These are phyloP conservation scores for Omphalea diandra DNA, from an alignment of 441 rosid genomes.

Conservation along the genomic window DNA sequence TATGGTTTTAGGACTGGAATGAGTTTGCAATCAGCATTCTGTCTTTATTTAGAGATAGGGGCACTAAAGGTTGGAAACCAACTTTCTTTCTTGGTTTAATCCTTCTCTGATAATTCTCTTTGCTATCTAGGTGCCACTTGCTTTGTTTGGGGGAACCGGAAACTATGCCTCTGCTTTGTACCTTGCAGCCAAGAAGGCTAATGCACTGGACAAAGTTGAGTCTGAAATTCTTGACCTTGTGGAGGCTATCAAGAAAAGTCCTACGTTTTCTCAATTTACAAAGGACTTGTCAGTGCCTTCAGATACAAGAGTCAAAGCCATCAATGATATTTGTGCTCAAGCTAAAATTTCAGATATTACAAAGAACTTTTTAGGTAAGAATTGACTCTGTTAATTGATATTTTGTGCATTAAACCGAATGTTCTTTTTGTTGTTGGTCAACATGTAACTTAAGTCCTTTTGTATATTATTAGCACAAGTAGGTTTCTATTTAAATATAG, in stretches of 20 bases:
- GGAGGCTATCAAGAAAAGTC: conserved; percentile 58
- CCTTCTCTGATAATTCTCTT: conserved; percentile 11
- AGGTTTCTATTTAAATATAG: too few species aligned
- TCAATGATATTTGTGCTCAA: conserved; percentile 49
- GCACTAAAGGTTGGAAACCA: not conserved
- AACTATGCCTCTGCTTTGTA: conserved; percentile 88
- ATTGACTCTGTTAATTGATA: not conserved
- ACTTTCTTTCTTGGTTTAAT: conserved; percentile 7
- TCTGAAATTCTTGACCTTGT: conserved; percentile 63
- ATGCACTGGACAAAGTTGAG: conserved; percentile 70
- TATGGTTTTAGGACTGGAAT: not conserved
- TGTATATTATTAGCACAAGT: too few species aligned
- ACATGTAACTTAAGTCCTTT: not conserved
- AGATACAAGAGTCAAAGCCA: conserved; percentile 51
- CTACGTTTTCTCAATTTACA: conserved; percentile 61
- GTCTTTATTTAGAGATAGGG: not conserved
- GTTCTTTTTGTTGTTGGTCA: not conserved
- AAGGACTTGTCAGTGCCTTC: conserved; percentile 75
- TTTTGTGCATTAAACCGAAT: not conserved
- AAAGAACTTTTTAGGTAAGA: conserved; percentile 77
- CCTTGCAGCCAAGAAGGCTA: conserved; percentile 61
- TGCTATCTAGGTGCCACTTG: conserved; percentile 65
- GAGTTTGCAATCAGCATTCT: too few species aligned
- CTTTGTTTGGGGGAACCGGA: conserved; percentile 76
- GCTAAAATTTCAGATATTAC: conserved; percentile 68